Evolutionary conservation across 352 stramenopile species (phyloP), one percentile per base, ranked within the genome.

Genomic region (Pythium sp.): DNA sequence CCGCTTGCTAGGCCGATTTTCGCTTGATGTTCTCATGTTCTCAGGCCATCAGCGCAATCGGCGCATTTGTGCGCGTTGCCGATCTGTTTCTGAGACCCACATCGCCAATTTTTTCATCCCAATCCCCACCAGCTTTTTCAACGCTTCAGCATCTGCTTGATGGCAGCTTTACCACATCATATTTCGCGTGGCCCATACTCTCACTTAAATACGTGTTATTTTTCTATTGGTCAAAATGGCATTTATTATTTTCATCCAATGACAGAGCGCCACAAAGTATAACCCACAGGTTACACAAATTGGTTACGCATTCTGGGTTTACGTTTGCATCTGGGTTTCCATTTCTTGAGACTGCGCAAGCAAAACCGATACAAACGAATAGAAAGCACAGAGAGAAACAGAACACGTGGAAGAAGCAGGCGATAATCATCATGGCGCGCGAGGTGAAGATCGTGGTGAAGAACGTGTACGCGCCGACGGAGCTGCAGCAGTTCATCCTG

Each of bases 401-500:
- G 28, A 36, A 22, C 55, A 61, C 30, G 55, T 61, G 55, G 55
- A 61, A 61, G 53, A 38, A 58, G 53, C 26, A 12, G 26, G 11
- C 8, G 11, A 22, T n/a, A 5, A 32, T 46, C 38, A 64, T 12
- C 6, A 64, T 65, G 65, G 57, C 58, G 57, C 66, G 66, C 59
- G 66, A 71, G 43, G 83, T 95, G 53, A 85, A 80, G 59, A 82
- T 95, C 64, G 59, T 89, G 32, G 83, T 95, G 47, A 90, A 91
- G 72, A 95, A 85, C 73, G 88, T 95, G 61, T 95, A 95, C 76
- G 78, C 75, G 32, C 82, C 77, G 7, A 54, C 72, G 14, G 69
- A 93, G 70, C 76, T 79, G 24, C 69, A 86, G 63, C 69, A 80
- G 57, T 84, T 95, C 32, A 60, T 74, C 2, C 67, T 84, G 38